These are phyloP conservation scores for Hypsizygus ulmarius DNA, from an alignment of 1,284 basidiomycete genomes.

Conservation along the genomic window DNA sequence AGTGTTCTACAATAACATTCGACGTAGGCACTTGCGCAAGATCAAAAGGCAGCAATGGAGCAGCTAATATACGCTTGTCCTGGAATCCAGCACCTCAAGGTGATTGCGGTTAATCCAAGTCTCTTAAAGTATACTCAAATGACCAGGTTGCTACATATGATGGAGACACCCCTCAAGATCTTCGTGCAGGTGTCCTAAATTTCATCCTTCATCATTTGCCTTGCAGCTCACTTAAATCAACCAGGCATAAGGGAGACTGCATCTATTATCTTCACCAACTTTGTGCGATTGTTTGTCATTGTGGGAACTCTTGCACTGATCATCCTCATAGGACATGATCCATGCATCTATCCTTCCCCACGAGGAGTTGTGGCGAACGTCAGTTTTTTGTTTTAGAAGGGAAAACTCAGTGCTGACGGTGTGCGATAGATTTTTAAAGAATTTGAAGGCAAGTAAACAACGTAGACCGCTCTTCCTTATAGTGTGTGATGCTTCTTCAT, in stretches of 20 bases:
- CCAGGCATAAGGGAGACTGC: slow-evolving; percentile 62
- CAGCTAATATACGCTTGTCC: slow-evolving; percentile 63
- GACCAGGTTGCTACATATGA: slow-evolving; percentile 77
- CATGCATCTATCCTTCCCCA: slow-evolving; percentile 84
- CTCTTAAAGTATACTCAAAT: neutral
- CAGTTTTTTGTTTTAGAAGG: slow-evolving; percentile 12
- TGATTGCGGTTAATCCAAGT: slow-evolving; percentile 24
- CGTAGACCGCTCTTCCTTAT: neutral
- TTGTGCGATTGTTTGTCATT: slow-evolving; percentile 42
- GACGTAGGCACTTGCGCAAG: slow-evolving; percentile 80
- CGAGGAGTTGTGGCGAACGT: slow-evolving; percentile 84
- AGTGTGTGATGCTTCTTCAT: neutral
- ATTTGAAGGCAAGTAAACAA: slow-evolving; percentile 49
- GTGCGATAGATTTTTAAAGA: slow-evolving; percentile 60
- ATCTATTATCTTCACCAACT: slow-evolving; percentile 77
- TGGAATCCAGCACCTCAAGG: slow-evolving; percentile 60
- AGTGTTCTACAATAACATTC: neutral
- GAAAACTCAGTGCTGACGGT: slow-evolving; percentile 10
- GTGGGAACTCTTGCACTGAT: neutral
- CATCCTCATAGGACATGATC: slow-evolving; percentile 71
- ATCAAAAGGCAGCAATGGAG: slow-evolving; percentile 73
- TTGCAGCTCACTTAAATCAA: neutral
- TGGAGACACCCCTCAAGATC: slow-evolving; percentile 79
- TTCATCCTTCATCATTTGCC: slow-evolving; percentile 3
- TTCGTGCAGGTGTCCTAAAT: slow-evolving; percentile 44